Percentiles rank a stretch among this genome's conserved stretches.
These are phyloP conservation scores for Gonium pectorale DNA, from an alignment of 139 green algal genomes.

Conservation along the genomic window DNA sequence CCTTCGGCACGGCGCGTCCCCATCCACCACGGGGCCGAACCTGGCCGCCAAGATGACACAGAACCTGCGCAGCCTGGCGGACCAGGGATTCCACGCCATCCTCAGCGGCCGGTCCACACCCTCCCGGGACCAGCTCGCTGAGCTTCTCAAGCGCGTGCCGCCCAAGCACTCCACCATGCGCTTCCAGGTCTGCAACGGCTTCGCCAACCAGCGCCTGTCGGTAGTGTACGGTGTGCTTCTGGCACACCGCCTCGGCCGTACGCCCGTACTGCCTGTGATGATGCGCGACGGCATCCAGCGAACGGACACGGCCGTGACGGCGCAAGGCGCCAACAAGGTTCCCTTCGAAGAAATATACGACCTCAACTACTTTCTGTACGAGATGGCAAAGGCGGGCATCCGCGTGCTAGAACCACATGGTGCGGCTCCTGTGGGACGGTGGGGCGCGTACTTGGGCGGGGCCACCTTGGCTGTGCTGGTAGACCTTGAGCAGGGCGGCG, in stretches of 20 bases:
- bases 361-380: slow-evolving; percentile 29
- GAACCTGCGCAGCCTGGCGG: not conserved
- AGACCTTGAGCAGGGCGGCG: no score
- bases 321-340: not conserved
- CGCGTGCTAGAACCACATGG: slow-evolving; percentile 25
- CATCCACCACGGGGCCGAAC: not conserved
- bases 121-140: not conserved
- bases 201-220: slow-evolving; percentile 62
- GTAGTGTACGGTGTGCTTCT: slow-evolving; percentile 59
- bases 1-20: no score
- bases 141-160: not conserved
- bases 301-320: not conserved
- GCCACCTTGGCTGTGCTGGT: no score
- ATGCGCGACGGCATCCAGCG: slow-evolving; percentile 51
- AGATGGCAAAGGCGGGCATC: slow-evolving; percentile 17
- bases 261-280: slow-evolving; percentile 55
- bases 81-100: slow-evolving; percentile 1
- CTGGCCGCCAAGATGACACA: not conserved
- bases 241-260: slow-evolving; percentile 38
- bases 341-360: slow-evolving; percentile 33
- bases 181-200: slow-evolving; percentile 64
- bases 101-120: not conserved
- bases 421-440: no score
- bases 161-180: slow-evolving; percentile 36
- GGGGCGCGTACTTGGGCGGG: no score